Base-by-base conservation (phyloP, 2,329 filamentous ascomycete genomes). In the Trichoderma sp. region DNA sequence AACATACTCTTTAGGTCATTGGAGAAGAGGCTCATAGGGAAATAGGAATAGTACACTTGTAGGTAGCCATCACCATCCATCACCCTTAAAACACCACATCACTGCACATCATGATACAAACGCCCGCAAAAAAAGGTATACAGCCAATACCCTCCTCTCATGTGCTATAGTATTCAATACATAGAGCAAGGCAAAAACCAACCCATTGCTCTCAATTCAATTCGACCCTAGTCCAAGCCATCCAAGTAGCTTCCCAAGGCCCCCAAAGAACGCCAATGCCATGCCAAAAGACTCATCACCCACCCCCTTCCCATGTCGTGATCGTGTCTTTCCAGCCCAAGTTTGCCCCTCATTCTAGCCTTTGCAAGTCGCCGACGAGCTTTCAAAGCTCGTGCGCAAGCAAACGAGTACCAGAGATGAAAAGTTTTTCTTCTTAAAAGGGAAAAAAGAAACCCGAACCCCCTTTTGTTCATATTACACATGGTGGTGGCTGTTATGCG, bases 181-280 rank as follows among this genome's bases (percentile, higher is more conserved):
- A 74, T 60, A 21, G 69, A 65, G 53, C n/a, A 71, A 65, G 21
- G 65, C 50, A 60, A 63, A 33, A 53, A 18, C 27, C 69, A 65
- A 56, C 6, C 29, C 63, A 59, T 33, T 75, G 60, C 60, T 24
- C 59, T 64, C 59, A 38, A 59, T 38, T 41, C 21, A 16, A 69
- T 29, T 63, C 14, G 41, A 41, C 53, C 66, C 21, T 31, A 35
- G 18, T 64, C 69, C 65, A 59, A 72, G 67, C 75, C 62, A 50
- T 24, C 50, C 38, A 45, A 35, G 41, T 53, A 21, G 21, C 63
- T 31, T 59, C 50, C 27, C 27, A 21, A 64, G 38, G 62, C 53
- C 67, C 64, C 59, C 41, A 68, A 74, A 65, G 41, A 77, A 77
- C 75, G 77, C 77, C 76, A 67, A 77, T 76, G 77, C 77, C 76